phyloP scores from a whole-genome alignment of 306 rosid species.

The Cucumis melo region DNA sequence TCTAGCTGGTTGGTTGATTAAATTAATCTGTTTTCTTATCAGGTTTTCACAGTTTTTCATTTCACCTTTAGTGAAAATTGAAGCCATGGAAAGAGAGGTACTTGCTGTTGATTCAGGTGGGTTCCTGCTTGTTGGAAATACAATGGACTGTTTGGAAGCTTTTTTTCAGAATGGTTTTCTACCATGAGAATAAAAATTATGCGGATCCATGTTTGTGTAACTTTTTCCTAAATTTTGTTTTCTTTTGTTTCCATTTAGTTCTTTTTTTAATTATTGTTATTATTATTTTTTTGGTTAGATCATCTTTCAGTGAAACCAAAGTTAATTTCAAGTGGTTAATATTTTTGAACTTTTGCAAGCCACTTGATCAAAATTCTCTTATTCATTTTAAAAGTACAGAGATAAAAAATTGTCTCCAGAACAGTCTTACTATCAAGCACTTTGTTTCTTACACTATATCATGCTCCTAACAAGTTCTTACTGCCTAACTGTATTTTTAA shows the following conservation, averaged over 20 bases:
- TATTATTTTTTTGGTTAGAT: neutral
- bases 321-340: neutral
- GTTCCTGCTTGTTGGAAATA: neutral
- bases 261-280: neutral
- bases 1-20: neutral
- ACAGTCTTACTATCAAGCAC: neutral
- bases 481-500: constrained; percentile 21
- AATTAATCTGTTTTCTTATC: constrained; percentile 12
- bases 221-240: neutral
- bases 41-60: constrained; percentile 95
- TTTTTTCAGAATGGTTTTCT: neutral
- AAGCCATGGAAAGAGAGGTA: constrained; percentile 95
- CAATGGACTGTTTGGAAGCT: neutral
- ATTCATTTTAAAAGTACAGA: neutral
- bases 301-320: neutral
- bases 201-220: neutral
- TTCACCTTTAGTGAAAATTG: constrained; percentile 81
- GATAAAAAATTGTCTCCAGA: neutral
- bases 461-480: constrained; percentile 19
- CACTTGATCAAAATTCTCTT: neutral
- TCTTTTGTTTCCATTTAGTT: neutral
- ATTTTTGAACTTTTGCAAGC: neutral
- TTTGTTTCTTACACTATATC: constrained; percentile 5
- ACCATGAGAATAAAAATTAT: neutral
- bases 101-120: constrained; percentile 96